A percentile compares a stretch with the other conserved stretches of the same genome.
phyloP scores from a whole-genome alignment of 305 asterid genomes.

The Plantago coronopus region DNA sequence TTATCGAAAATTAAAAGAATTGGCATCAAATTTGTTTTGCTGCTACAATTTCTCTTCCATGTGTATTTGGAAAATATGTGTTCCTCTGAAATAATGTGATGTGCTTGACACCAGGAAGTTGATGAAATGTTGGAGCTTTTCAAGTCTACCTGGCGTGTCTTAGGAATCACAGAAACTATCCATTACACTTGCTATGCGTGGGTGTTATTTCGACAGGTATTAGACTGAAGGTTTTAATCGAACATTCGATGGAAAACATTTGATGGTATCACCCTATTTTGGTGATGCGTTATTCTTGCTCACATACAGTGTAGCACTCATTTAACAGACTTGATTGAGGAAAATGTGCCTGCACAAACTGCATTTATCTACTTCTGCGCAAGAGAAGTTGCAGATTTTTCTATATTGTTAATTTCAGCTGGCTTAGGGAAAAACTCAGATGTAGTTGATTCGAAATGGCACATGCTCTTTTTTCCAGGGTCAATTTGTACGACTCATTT shows the following conservation, averaged over 20 bases:
- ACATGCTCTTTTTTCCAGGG: background rate
- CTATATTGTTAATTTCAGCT: background rate
- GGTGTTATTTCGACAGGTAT: slow-evolving; percentile 95
- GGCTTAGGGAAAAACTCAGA: slow-evolving; percentile 5
- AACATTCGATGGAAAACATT: slow-evolving; percentile 21
- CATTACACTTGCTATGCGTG: slow-evolving; percentile 92
- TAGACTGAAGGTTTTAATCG: slow-evolving; percentile 20
- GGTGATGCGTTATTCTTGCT: slow-evolving; percentile 9
- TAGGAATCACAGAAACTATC: slow-evolving; percentile 93
- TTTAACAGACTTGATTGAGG: too few species aligned
- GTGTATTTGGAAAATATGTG: slow-evolving; percentile 9
- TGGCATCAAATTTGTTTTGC: too few species aligned
- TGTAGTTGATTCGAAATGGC: slow-evolving; percentile 5
- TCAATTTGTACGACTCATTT: too few species aligned
- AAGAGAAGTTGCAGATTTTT: background rate
- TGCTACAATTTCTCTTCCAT: background rate
- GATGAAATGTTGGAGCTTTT: slow-evolving; percentile 98
- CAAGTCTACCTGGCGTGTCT: slow-evolving; percentile 89
- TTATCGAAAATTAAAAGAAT: background rate
- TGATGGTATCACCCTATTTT: background rate
- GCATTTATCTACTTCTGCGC: background rate
- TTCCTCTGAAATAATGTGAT: slow-evolving; percentile 22
- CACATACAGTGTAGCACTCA: too few species aligned
- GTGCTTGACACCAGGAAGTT: slow-evolving; percentile 69
- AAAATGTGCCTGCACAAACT: background rate